Base-by-base conservation (phyloP, 2,329 filamentous ascomycete species). In the Herpotrichia juniperi region DNA sequence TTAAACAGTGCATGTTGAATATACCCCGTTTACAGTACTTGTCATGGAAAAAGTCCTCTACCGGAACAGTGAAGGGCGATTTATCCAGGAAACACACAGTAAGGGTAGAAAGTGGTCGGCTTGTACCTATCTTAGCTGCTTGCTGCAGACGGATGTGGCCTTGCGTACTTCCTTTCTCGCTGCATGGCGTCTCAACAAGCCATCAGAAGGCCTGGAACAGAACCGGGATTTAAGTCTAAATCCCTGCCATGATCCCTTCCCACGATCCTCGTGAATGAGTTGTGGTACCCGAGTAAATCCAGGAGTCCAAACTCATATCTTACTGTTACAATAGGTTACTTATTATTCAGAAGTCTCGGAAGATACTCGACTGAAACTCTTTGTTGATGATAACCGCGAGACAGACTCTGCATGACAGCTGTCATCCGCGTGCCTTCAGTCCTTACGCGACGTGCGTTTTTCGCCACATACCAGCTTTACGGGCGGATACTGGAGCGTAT, bases 371-470 rank as follows among this genome's bases (percentile, higher is more conserved):
- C 17, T 34, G 16, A 30, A 24, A 26, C 21, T 11, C 31, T 16
- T 12, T 24, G 16, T 34, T 42, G 44, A 31, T 31, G 16, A 40
- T 39, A 30, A 28, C 26, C 42, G 47, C 37, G 37, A 50, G 48
- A 53, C 47, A 46, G 25, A 26, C 17, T 30, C 17, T n/a, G 7
- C 39, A 25, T 58, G 53, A 58, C 56, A 56, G 56, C 51, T 58
- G 61, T 57, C 59, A 62, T 50, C 54, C 57, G 53, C 57, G 57
- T 59, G 54, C 43, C 35, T 32, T 16, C 2, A 24, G 48, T 22
- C n/a, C 31, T n/a, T 30, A 24, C 12, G 28, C 44, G 16, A 42
- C 31, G 34, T 17, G 32, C 40, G 12, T 12, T 17, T 21, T n/a
- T 52, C 42, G 50, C 46, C 46, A 48, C 54, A 56, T 56, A 56